phyloP scores from a whole-genome alignment of 176 grass and related monocot species.

The Pharus latifolius region DNA sequence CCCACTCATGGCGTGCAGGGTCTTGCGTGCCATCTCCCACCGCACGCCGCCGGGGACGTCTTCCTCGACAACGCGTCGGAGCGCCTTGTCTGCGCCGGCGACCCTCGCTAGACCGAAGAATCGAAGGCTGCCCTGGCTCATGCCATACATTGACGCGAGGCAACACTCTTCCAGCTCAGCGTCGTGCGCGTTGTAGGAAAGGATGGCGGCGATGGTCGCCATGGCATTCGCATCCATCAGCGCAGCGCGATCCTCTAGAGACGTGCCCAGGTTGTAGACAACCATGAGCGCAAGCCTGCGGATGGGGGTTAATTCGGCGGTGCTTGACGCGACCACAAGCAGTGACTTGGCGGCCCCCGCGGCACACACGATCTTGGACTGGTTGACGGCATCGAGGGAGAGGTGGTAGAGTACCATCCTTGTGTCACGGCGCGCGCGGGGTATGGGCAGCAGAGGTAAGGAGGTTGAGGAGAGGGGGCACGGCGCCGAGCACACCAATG shows the following conservation, averaged over 20 bases:
- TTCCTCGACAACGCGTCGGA: slow-evolving; percentile 19
- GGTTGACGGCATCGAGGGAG: slow-evolving; percentile 22
- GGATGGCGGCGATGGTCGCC: neutral
- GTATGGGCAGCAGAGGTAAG: neutral
- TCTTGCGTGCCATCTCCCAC: slow-evolving; percentile 37
- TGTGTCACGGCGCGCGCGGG: slow-evolving; percentile 19
- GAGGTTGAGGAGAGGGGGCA: too few relatives aligned
- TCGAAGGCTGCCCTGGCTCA: too few relatives aligned
- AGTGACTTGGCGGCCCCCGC: slow-evolving; percentile 8
- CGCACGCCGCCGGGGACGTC: slow-evolving; percentile 8
- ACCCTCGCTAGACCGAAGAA: too few relatives aligned
- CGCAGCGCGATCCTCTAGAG: slow-evolving; percentile 17
- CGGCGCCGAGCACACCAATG: slow-evolving; percentile 39
- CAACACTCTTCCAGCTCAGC: slow-evolving; percentile 22
- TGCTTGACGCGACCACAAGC: neutral
- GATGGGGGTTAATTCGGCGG: neutral
- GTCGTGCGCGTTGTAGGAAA: neutral
- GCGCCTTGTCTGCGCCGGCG: too few relatives aligned
- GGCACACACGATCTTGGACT: slow-evolving; percentile 20
- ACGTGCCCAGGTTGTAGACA: slow-evolving; percentile 22
- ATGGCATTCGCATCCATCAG: slow-evolving; percentile 31
- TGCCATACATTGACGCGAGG: too few relatives aligned
- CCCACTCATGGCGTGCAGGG: slow-evolving; percentile 5
- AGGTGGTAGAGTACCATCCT: slow-evolving; percentile 40
- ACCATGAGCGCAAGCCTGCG: slow-evolving; percentile 37